A percentile compares a stretch with the other conserved stretches of the same genome.
These are phyloP conservation scores for Boechera retrofracta DNA, from an alignment of 345 rosid species.

Conservation along the genomic window DNA sequence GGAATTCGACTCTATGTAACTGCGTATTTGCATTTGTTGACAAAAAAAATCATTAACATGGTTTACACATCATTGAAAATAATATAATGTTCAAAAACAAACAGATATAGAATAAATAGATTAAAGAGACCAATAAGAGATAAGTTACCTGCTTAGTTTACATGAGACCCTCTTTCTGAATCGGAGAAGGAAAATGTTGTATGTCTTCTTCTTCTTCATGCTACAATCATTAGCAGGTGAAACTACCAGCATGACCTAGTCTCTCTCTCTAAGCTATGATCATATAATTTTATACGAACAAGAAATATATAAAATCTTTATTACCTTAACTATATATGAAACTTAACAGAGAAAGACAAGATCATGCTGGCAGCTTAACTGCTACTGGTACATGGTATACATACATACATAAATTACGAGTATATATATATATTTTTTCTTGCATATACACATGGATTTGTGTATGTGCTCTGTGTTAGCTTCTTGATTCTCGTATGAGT, in stretches of 20 bases:
- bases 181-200: not conserved
- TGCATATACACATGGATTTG: not conserved
- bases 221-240: slow-evolving; percentile 47
- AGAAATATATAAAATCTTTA: not conserved
- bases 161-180: not conserved
- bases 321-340: not conserved
- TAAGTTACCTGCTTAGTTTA: slow-evolving; percentile 3
- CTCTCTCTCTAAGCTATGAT: slow-evolving; percentile 36
- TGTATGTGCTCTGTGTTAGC: not conserved
- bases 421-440: not conserved
- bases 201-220: slow-evolving; percentile 31
- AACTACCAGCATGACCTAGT: slow-evolving; percentile 48
- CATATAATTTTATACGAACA: slow-evolving; percentile 11
- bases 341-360: slow-evolving; percentile 43
- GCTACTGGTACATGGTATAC: slow-evolving; percentile 44
- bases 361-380: slow-evolving; percentile 53
- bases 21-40: too few relatives aligned
- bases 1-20: too few relatives aligned
- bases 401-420: not conserved
- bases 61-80: not conserved
- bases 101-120: not conserved
- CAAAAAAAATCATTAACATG: not conserved
- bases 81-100: not conserved
- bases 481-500: slow-evolving; percentile 23
- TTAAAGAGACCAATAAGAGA: not conserved